These are phyloP conservation scores for Spirogloea muscicola DNA, from an alignment of 139 green algal genomes.

Conservation along the genomic window DNA sequence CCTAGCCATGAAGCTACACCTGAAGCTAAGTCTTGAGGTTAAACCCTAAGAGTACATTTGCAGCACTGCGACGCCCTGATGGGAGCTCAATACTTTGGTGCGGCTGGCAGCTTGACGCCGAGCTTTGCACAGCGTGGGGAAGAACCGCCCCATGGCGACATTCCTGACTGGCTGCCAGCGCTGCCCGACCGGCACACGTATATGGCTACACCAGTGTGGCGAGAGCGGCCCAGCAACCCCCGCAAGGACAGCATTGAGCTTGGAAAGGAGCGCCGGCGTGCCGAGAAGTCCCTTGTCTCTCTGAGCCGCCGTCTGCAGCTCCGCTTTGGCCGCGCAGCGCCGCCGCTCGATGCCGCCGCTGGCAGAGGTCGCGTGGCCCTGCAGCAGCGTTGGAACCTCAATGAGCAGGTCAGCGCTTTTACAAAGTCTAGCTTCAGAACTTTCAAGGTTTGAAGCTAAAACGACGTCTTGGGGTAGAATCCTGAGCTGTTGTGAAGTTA, in stretches of 20 bases:
- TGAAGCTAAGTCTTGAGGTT: too few species aligned
- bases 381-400: not conserved
- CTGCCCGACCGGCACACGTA: slow-evolving; percentile 84
- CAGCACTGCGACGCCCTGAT: too few species aligned
- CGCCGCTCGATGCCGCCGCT: slow-evolving; percentile 8
- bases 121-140: slow-evolving; percentile 40
- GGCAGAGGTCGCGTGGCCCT: not conserved
- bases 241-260: slow-evolving; percentile 19
- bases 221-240: not conserved
- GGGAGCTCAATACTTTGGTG: too few species aligned
- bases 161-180: slow-evolving; percentile 74
- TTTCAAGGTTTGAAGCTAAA: not conserved
- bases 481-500: too few species aligned
- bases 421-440: not conserved
- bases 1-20: too few species aligned
- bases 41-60: too few species aligned
- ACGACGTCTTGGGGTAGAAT: not conserved
- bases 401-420: not conserved
- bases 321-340: too few species aligned
- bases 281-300: slow-evolving; percentile 30
- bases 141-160: slow-evolving; percentile 61
- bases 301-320: slow-evolving; percentile 40
- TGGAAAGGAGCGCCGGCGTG: slow-evolving; percentile 25
- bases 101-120: too few species aligned
- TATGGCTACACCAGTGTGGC: slow-evolving; percentile 44